These are phyloP conservation scores for Dothideomycetes sp. DNA, from an alignment of 2,329 filamentous ascomycete species.

Conservation along the genomic window DNA sequence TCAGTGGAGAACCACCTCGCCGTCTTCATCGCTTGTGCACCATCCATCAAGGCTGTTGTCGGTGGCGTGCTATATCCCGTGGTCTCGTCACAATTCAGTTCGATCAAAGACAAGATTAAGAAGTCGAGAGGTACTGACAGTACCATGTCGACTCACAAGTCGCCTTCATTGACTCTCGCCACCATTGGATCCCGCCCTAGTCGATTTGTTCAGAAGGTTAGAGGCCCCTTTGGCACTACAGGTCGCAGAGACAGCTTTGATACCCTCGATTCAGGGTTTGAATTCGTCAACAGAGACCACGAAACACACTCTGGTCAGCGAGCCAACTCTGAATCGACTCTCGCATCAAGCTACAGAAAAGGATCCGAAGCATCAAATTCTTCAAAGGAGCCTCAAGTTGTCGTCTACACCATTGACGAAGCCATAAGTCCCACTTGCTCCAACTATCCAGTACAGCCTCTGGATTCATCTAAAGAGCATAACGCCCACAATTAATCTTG, in stretches of 20 bases:
- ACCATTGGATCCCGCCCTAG: constrained; percentile 10
- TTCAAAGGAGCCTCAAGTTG: constrained; percentile 8
- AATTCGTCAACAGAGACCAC: constrained; percentile 8
- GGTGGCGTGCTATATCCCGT: constrained; percentile 10
- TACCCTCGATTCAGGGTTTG: constrained; percentile 12
- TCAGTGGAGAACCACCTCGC: constrained; percentile 30
- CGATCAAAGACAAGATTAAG: constrained; percentile 11
- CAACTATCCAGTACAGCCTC: constrained; percentile 1
- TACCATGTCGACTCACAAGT: constrained; percentile 10
- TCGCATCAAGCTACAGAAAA: constrained; percentile 4
- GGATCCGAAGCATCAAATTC: constrained; percentile 7
- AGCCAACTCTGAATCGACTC: constrained; percentile 7
- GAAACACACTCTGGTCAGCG: constrained; percentile 6
- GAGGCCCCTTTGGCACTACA: constrained; percentile 7
- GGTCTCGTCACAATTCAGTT: constrained; percentile 5
- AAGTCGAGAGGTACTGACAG: constrained; percentile 5
- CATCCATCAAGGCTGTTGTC: constrained; percentile 23
- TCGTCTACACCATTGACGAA: constrained; percentile 7
- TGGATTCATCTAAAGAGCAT: constrained; percentile 13
- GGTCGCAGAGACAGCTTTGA: constrained; percentile 11
- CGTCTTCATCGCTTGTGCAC: constrained; percentile 28
- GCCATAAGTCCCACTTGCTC: constrained; percentile 3
- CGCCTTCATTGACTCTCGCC: constrained; percentile 6
- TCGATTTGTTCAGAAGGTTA: constrained; percentile 9
- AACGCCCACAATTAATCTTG: too few relatives aligned